Evolutionary conservation across 2,329 filamentous ascomycete species (phyloP).

Genomic region (Alternaria sp.): DNA sequence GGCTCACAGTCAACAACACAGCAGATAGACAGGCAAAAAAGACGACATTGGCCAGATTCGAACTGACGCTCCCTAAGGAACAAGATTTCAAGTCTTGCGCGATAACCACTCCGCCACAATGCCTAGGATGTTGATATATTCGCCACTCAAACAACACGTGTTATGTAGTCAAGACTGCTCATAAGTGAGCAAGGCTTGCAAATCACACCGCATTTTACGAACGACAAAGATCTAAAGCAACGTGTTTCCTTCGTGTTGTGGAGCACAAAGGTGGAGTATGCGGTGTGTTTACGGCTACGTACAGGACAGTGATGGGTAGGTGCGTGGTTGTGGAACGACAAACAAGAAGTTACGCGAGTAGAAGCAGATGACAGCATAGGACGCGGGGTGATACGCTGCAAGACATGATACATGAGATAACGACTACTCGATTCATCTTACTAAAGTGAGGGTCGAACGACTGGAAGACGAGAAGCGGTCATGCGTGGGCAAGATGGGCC

Average conservation of each 20-base stretch:
- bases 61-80: conserved; percentile 50
- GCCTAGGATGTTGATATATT: conserved; percentile 15
- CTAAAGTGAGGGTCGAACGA: background rate
- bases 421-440: background rate
- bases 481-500: background rate
- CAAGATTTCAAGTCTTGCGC: conserved; percentile 53
- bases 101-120: conserved; percentile 50
- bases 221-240: background rate
- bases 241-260: background rate
- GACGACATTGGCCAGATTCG: conserved; percentile 48
- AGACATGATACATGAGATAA: background rate
- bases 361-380: background rate
- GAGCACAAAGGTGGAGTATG: background rate
- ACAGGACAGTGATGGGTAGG: background rate
- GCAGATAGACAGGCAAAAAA: background rate
- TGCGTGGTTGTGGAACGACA: background rate
- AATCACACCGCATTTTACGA: background rate
- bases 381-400: background rate
- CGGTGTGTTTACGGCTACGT: background rate
- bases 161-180: background rate
- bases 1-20: background rate
- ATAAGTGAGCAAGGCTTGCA: no score
- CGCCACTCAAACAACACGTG: background rate
- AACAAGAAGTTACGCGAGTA: background rate
- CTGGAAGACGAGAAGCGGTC: background rate